Evolutionary conservation across 176 grass and related monocot species (phyloP), one percentile per base, ranked within the genome.

Genomic region (Aechmea fasciata): DNA sequence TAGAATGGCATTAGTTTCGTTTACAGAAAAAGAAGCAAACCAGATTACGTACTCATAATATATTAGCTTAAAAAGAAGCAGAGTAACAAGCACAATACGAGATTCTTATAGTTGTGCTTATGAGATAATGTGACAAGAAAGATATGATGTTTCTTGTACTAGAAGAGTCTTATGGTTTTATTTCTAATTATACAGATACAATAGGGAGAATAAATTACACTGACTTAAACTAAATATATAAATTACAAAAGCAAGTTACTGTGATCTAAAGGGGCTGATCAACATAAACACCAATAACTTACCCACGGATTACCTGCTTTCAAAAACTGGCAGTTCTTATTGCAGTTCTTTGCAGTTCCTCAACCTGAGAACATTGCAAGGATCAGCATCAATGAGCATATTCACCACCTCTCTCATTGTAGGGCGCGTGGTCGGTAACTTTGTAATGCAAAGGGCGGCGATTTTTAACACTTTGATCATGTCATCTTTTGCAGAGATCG

Each of bases 391-490:
- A 1, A 67, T 61, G 54, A 96, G 85, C 92, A 89, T 96, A 52
- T 89, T 96, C 28, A 89, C 88, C 18, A 91, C 92, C 72, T 96
- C 88, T 73, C 92, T 86, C 92, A 91, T 96, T 3, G 85, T 82
- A 2, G 92, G 92, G 19, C 92, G 26, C 3, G 12, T 51, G 3
- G 92, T 76, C 25, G 88, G 85, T 68, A 81, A 63, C 51, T 77
- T 84, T 9, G 55, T 59, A 3, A 88, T 96, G 79, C 92, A 96
- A 24, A 87, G 85, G 26, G 91, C 23, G 3, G 85, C 88, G 68
- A 96, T 75, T 74, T 73, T 91, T 26, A 96, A 81, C 63, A 91
- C 70, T 84, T 61, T 89, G 25, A 84, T 20, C 85, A 96, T 96
- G 59, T 75, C 83, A 10, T 89, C 88, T 65, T 85, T 83, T 14